A percentile compares a stretch with the other conserved stretches of the same genome.
Conservation (phyloP, 1,139 yeast genomes). For the Kodamaea anthophila region DNA sequence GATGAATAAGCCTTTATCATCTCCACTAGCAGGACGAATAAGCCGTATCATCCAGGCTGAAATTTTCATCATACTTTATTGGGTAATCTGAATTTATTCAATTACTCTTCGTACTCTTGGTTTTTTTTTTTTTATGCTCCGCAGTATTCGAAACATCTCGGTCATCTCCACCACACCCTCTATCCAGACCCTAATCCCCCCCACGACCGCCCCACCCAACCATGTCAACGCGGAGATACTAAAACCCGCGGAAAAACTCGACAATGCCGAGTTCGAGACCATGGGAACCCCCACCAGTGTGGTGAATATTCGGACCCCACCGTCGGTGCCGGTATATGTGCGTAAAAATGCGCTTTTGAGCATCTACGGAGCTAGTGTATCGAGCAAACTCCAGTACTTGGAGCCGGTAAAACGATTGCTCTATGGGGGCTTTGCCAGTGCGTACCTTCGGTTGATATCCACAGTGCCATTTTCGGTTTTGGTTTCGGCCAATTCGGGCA, state of each 20-base stretch:
- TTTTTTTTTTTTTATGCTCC: too few species aligned
- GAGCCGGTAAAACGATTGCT: conserved; percentile 35
- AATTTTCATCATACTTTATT: too few species aligned
- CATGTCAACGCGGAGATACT: conserved; percentile 10
- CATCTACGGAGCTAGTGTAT: conserved; percentile 28
- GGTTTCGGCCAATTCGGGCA: conserved; percentile 17
- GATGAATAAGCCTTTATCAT: too few species aligned
- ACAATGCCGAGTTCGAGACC: conserved; percentile 24
- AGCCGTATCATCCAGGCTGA: too few species aligned
- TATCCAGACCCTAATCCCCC: too few species aligned
- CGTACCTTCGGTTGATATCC: conserved; percentile 41
- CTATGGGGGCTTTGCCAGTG: conserved; percentile 35
- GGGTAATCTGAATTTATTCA: too few species aligned
- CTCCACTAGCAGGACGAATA: too few species aligned
- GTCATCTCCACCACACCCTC: too few species aligned
- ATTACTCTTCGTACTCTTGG: too few species aligned
- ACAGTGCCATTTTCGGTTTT: conserved; percentile 44
- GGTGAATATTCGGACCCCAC: conserved; percentile 43
- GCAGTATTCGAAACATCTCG: too few species aligned
- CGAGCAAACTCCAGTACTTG: conserved; percentile 24
- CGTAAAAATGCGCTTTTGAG: conserved; percentile 45
- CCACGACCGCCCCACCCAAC: too few species aligned
- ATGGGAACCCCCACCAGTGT: conserved; percentile 43
- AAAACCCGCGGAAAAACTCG: conserved; percentile 7
- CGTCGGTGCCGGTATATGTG: conserved; percentile 49